A percentile compares a stretch with the other conserved stretches of the same genome.
phyloP scores from a whole-genome alignment of 306 rosid species.

The Ormosia emarginata region DNA sequence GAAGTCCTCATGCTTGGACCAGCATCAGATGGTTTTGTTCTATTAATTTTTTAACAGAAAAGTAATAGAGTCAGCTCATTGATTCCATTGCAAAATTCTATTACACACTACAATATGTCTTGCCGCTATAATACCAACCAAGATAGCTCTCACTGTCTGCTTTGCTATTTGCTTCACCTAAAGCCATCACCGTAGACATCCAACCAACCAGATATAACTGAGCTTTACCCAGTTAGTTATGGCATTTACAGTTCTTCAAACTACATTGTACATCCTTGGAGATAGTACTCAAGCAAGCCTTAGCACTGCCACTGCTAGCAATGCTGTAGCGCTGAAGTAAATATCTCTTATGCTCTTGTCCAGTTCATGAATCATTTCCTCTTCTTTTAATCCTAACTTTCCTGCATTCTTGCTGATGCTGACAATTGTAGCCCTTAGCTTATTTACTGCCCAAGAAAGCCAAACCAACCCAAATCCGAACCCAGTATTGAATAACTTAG shows the following conservation, averaged over 20 bases:
- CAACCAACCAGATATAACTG: not conserved
- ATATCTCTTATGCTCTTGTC: constrained; percentile 60
- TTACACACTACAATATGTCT: constrained; percentile 16
- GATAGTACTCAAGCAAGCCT: constrained; percentile 58
- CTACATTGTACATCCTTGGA: not conserved
- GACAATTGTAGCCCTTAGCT: constrained; percentile 61
- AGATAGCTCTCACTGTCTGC: not conserved
- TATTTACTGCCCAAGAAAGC: constrained; percentile 80
- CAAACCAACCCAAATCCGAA: constrained; percentile 81
- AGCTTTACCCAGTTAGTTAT: constrained; percentile 3
- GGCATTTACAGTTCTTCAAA: constrained; percentile 9
- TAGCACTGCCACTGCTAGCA: constrained; percentile 68
- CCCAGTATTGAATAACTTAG: constrained; percentile 53
- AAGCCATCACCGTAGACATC: not conserved
- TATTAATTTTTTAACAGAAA: no score
- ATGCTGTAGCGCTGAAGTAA: constrained; percentile 69
- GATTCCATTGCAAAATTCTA: constrained; percentile 16
- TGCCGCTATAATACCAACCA: not conserved
- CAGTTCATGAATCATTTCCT: constrained; percentile 54
- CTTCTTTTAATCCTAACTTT: constrained; percentile 56
- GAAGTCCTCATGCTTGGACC: no score
- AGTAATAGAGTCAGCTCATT: no score
- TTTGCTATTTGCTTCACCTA: constrained; percentile 20
- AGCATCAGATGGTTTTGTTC: no score
- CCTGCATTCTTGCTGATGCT: constrained; percentile 52